Conservation (phyloP, 352 stramenopile species). For the Phytophthora rubi region DNA sequence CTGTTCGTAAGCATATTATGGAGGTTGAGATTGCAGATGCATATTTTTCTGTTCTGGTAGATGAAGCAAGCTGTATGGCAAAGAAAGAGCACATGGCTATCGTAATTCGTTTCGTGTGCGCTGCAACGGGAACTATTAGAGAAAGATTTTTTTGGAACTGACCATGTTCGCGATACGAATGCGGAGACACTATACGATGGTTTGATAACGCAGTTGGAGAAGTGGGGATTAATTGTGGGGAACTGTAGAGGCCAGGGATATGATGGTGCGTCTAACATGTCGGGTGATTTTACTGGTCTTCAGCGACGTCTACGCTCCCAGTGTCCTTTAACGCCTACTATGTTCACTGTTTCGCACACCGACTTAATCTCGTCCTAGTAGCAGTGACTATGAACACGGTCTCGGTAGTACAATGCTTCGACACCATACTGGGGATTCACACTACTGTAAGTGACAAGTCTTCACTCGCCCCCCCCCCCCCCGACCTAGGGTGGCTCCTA, state of each 20-base stretch:
- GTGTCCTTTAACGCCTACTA: slow-evolving; percentile 1
- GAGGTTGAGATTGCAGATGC: not conserved
- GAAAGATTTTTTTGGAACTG: not conserved
- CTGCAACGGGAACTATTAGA: not conserved
- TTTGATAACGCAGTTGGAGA: not conserved
- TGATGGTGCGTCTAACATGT: not conserved
- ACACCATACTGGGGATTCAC: not conserved
- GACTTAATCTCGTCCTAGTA: not conserved
- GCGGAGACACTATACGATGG: not conserved
- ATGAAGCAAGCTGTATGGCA: not conserved
- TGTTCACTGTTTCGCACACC: not conserved
- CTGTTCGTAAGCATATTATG: not conserved
- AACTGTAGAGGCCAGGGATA: not conserved
- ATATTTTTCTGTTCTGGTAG: not conserved
- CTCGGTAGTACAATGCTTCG: not conserved
- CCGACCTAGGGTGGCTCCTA: too few relatives aligned
- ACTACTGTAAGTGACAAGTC: too few relatives aligned
- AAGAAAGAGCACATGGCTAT: not conserved
- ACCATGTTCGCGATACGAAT: not conserved
- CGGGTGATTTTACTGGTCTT: not conserved
- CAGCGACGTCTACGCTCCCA: not conserved
- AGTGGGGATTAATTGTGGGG: not conserved
- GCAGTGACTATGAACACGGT: not conserved
- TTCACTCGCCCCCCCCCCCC: too few relatives aligned
- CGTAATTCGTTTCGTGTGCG: not conserved